phyloP scores from a whole-genome alignment of 345 rosid genomes.

The Xanthoceras sorbifolium region DNA sequence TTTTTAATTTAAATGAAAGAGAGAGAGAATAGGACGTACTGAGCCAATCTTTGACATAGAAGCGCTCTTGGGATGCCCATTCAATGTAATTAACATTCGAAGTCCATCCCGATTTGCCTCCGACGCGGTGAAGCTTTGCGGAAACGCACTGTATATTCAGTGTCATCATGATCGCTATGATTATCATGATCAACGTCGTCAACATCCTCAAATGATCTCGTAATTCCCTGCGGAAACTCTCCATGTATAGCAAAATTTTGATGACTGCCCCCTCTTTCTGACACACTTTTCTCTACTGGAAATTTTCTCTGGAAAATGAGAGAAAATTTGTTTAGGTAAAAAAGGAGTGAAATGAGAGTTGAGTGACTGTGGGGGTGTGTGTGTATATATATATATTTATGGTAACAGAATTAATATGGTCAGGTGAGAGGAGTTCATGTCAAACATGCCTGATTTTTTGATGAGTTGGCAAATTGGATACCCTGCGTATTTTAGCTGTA shows the following conservation, averaged over 20 bases:
- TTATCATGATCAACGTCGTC: slow-evolving; percentile 10
- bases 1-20: neutral
- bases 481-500: neutral
- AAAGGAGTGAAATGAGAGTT: too few species aligned
- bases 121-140: slow-evolving; percentile 31
- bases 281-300: too few species aligned
- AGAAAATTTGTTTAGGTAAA: too few species aligned
- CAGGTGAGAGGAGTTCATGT: too few species aligned
- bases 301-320: too few species aligned
- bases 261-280: too few species aligned
- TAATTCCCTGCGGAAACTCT: neutral
- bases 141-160: neutral
- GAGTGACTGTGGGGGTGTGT: too few species aligned
- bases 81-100: slow-evolving; percentile 33
- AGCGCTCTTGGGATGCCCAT: slow-evolving; percentile 32
- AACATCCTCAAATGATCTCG: neutral
- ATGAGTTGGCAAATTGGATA: slow-evolving; percentile 17
- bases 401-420: too few species aligned
- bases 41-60: slow-evolving; percentile 46
- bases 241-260: slow-evolving; percentile 10
- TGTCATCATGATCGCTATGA: neutral
- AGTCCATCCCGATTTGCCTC: slow-evolving; percentile 38
- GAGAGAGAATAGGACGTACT: slow-evolving; percentile 22
- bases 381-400: too few species aligned
- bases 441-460: too few species aligned